Percentiles rank a stretch among this genome's conserved stretches.
These are phyloP conservation scores for Aspergillus arachidicola DNA, from an alignment of 2,329 filamentous ascomycete species.

Conservation along the genomic window DNA sequence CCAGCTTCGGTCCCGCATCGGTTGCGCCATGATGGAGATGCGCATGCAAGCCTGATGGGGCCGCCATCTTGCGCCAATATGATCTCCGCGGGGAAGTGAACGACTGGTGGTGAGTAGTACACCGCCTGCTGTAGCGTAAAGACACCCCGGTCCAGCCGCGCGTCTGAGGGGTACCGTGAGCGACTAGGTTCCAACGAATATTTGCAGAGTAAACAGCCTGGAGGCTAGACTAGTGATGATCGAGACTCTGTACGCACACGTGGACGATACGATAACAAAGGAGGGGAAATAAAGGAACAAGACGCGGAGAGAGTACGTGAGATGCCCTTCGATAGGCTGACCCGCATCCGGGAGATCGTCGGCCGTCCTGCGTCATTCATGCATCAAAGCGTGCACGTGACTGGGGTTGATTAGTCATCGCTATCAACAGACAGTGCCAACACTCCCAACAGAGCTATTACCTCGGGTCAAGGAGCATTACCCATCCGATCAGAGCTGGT, in stretches of 20 bases:
- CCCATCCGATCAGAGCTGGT: too few relatives aligned
- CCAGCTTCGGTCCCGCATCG: conserved; percentile 39
- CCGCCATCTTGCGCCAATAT: conserved; percentile 28
- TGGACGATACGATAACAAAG: conserved; percentile 5
- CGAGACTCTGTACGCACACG: not conserved
- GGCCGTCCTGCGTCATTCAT: conserved; percentile 34
- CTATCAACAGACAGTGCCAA: too few relatives aligned
- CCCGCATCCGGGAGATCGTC: conserved; percentile 34
- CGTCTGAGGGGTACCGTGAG: not conserved
- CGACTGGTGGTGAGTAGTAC: conserved; percentile 13
- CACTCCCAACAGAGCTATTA: too few relatives aligned
- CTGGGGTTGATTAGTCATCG: not conserved
- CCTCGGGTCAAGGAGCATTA: too few relatives aligned
- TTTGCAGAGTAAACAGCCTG: not conserved
- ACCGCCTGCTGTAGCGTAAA: conserved; percentile 22
- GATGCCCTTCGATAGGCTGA: conserved; percentile 14
- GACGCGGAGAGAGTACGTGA: conserved; percentile 7
- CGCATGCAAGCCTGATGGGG: conserved; percentile 30
- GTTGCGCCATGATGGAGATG: conserved; percentile 28
- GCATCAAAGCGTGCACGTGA: conserved; percentile 31
- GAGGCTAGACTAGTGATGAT: not conserved
- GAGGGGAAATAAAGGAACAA: conserved; percentile 15
- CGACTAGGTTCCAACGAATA: not conserved
- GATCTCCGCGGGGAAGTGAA: conserved; percentile 10
- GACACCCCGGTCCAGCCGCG: conserved; percentile 14